Evolutionary conservation across 2,329 filamentous ascomycete species (phyloP).

Genomic region (Beauveria caledonica): DNA sequence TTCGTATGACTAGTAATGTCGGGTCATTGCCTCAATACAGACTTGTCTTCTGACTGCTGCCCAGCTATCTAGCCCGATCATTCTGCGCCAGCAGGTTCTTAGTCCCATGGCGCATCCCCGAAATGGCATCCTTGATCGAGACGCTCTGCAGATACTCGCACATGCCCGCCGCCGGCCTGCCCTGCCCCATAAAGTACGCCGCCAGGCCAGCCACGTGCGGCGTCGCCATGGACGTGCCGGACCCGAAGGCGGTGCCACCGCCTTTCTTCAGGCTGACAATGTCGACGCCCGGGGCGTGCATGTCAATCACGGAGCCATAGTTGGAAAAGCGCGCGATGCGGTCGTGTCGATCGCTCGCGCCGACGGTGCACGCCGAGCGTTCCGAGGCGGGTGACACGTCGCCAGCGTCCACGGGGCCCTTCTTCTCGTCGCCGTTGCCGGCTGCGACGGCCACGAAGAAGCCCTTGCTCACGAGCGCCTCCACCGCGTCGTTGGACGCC

Average conservation of each 20-base stretch:
- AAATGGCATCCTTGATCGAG: background rate
- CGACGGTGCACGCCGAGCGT: conserved; percentile 17
- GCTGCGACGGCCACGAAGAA: conserved; percentile 16
- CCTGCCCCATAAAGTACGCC: conserved; percentile 13
- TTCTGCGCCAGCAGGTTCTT: conserved; percentile 8
- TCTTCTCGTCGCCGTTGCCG: conserved; percentile 11
- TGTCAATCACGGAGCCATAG: conserved; percentile 46
- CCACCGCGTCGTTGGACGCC: conserved; percentile 28
- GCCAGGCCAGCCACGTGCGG: conserved; percentile 33
- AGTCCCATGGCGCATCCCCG: background rate
- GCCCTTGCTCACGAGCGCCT: conserved; percentile 14
- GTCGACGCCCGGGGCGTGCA: background rate
- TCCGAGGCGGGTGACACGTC: conserved; percentile 16
- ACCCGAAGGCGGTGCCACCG: conserved; percentile 21
- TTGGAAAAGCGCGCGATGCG: conserved; percentile 33
- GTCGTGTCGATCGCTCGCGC: conserved; percentile 22
- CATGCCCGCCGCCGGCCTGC: background rate
- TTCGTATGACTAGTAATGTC: too few species aligned
- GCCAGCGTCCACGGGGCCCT: conserved; percentile 1
- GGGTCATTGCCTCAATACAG: background rate
- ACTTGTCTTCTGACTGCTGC: background rate
- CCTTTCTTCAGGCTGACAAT: background rate
- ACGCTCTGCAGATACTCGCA: background rate
- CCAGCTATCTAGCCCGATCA: background rate
- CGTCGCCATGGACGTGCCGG: conserved; percentile 39